A percentile compares a stretch with the other conserved stretches of the same genome.
phyloP scores from a whole-genome alignment of 768 basidiomycete species.

The Auriscalpium microsporum region DNA sequence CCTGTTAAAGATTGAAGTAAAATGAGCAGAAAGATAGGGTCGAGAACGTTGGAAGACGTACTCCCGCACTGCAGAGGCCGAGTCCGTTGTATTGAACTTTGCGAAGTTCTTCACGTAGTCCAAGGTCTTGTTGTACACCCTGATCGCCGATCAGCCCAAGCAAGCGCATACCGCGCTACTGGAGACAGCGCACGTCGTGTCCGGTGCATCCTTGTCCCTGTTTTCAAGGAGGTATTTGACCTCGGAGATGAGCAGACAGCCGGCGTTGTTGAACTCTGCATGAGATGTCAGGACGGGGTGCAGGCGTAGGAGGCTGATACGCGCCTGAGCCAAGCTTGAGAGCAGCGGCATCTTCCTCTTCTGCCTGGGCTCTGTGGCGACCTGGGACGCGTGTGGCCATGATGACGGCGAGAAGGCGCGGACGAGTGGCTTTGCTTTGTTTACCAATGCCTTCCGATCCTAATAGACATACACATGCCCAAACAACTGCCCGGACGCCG shows the following conservation, averaged over 20 bases:
- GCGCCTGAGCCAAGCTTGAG: constrained; percentile 73
- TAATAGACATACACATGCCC: neutral
- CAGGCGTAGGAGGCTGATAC: constrained; percentile 1
- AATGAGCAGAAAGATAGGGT: neutral
- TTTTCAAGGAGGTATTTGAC: constrained; percentile 87
- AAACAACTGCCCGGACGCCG: neutral
- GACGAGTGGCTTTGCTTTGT: neutral
- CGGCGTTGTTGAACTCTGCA: constrained; percentile 84
- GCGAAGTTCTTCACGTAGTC: constrained; percentile 90
- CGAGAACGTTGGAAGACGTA: neutral
- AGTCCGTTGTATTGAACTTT: constrained; percentile 81
- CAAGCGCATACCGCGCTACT: constrained; percentile 19
- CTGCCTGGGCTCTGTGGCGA: constrained; percentile 54
- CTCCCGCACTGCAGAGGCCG: constrained; percentile 71
- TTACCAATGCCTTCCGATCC: neutral
- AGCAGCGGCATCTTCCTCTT: constrained; percentile 82
- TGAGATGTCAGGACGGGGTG: neutral
- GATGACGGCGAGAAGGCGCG: neutral
- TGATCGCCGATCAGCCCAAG: constrained; percentile 20
- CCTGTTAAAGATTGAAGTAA: constrained; percentile 28
- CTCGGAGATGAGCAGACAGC: constrained; percentile 85
- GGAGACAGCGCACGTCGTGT: constrained; percentile 57
- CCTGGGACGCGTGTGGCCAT: constrained; percentile 51
- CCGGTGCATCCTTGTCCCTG: constrained; percentile 79
- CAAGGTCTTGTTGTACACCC: constrained; percentile 88